Conservation (phyloP, 2,329 filamentous ascomycete genomes). For the Chlorencoelia australis region DNA sequence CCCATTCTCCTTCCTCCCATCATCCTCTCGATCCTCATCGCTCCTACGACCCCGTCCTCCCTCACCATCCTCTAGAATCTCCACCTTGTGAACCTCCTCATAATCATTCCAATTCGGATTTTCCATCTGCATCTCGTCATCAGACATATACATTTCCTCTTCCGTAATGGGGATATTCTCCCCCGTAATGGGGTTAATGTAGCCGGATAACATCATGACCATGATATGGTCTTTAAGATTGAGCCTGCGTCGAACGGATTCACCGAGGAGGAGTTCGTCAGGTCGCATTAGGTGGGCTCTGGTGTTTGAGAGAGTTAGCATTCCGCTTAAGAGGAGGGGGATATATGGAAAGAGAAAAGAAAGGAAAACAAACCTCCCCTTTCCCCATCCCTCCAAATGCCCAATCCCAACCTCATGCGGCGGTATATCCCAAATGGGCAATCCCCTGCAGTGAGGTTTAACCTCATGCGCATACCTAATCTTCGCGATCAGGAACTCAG, state of each 20-base stretch:
- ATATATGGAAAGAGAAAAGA: too few relatives aligned
- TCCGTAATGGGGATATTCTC: slow-evolving; percentile 39
- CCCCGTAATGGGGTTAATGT: slow-evolving; percentile 42
- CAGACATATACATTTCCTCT: slow-evolving; percentile 42
- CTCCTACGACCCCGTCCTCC: not conserved
- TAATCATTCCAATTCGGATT: not conserved
- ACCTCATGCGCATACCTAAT: slow-evolving; percentile 43
- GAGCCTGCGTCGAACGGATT: slow-evolving; percentile 43
- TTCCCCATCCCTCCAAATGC: slow-evolving; percentile 48
- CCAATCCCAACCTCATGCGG: slow-evolving; percentile 40
- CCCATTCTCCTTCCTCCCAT: too few relatives aligned
- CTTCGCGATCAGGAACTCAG: slow-evolving; percentile 46
- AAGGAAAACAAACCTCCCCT: too few relatives aligned
- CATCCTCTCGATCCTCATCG: not conserved
- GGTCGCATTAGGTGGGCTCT: slow-evolving; percentile 39
- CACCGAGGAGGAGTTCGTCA: slow-evolving; percentile 48
- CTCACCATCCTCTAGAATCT: not conserved
- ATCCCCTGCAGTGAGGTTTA: slow-evolving; percentile 9
- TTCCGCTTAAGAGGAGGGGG: too few relatives aligned
- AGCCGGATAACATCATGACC: slow-evolving; percentile 53
- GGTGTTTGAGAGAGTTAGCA: too few relatives aligned
- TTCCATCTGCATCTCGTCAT: slow-evolving; percentile 30
- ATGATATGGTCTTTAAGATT: slow-evolving; percentile 42
- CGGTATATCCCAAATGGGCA: slow-evolving; percentile 38
- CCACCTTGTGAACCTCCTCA: too few relatives aligned